Evolutionary conservation across 306 rosid species (phyloP).

Genomic region (Rosa rugosa): DNA sequence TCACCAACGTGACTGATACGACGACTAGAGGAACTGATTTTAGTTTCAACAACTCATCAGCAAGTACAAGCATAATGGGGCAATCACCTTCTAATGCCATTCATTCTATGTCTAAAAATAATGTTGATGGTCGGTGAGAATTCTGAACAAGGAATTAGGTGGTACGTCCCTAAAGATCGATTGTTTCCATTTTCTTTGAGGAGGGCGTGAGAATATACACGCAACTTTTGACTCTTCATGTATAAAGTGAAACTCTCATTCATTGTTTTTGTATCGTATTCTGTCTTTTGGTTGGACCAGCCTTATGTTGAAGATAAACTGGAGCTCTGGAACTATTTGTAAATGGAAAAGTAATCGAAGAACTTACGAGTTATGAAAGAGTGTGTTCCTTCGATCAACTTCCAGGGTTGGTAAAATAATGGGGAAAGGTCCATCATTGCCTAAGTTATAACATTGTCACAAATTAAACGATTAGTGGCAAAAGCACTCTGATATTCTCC

Average conservation of each 20-base stretch:
- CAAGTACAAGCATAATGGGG: conserved; percentile 37
- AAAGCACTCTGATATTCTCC: neutral
- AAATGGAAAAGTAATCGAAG: neutral
- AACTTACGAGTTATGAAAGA: neutral
- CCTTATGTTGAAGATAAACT: too few species aligned
- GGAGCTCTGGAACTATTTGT: neutral
- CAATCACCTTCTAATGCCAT: conserved; percentile 26
- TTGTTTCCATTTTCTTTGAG: neutral
- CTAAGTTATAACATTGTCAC: neutral
- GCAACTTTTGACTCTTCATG: neutral
- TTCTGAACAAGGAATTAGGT: neutral
- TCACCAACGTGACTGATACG: conserved; percentile 22
- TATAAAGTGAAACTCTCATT: neutral
- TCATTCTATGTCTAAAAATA: conserved; percentile 29
- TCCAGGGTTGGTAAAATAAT: too few species aligned
- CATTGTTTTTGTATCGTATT: neutral
- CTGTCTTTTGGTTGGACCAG: neutral
- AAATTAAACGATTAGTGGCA: neutral
- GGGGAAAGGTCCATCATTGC: neutral
- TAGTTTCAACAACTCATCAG: conserved; percentile 30
- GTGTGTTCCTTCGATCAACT: neutral
- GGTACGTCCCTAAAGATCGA: neutral
- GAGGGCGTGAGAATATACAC: neutral
- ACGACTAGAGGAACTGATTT: conserved; percentile 30
- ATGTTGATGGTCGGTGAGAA: conserved; percentile 38